phyloP scores from a whole-genome alignment of 495 filamentous ascomycete genomes.

The Neurospora sp. region DNA sequence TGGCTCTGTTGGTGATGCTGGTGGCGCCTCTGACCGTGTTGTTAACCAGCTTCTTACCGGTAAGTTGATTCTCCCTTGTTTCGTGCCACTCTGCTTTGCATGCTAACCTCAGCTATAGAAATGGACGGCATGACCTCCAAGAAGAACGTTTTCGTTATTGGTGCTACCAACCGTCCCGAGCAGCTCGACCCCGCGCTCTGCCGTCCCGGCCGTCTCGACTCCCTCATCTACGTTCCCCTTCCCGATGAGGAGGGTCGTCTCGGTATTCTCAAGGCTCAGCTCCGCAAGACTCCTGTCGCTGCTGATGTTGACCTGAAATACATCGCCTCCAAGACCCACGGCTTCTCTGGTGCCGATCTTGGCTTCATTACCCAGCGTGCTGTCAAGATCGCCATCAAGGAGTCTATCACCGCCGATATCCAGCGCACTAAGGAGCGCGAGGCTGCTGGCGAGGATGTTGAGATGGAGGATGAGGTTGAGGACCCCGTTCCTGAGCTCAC shows the following conservation, averaged over 20 bases:
- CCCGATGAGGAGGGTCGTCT: slow-evolving; percentile 83
- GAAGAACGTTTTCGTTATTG: slow-evolving; percentile 99
- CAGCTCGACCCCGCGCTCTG: slow-evolving; percentile 96
- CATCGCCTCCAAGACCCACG: slow-evolving; percentile 95
- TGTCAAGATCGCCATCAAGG: slow-evolving; percentile 98
- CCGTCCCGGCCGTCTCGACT: slow-evolving; percentile 96
- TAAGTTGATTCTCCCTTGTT: slow-evolving; percentile 36
- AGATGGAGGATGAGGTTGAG: slow-evolving; percentile 71
- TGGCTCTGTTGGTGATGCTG: slow-evolving; percentile 92
- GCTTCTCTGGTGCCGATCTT: slow-evolving; percentile 98
- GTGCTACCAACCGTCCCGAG: slow-evolving; percentile 96
- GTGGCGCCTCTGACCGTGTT: slow-evolving; percentile 97
- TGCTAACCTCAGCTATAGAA: slow-evolving; percentile 52
- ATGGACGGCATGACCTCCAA: slow-evolving; percentile 99
- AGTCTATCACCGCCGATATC: slow-evolving; percentile 83
- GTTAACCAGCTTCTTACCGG: slow-evolving; percentile 98
- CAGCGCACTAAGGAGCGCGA: slow-evolving; percentile 81
- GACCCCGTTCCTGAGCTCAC: slow-evolving; percentile 97
- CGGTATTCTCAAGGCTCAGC: slow-evolving; percentile 86
- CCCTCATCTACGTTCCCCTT: slow-evolving; percentile 93
- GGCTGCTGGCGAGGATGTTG: slow-evolving; percentile 68
- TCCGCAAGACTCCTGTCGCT: slow-evolving; percentile 94
- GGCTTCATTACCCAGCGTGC: slow-evolving; percentile 98
- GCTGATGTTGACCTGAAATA: slow-evolving; percentile 76
- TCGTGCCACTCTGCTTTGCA: background rate